Percentiles rank a stretch among this genome's conserved stretches.
These are phyloP conservation scores for Mimosa pudica DNA, from an alignment of 306 rosid species.

Conservation along the genomic window DNA sequence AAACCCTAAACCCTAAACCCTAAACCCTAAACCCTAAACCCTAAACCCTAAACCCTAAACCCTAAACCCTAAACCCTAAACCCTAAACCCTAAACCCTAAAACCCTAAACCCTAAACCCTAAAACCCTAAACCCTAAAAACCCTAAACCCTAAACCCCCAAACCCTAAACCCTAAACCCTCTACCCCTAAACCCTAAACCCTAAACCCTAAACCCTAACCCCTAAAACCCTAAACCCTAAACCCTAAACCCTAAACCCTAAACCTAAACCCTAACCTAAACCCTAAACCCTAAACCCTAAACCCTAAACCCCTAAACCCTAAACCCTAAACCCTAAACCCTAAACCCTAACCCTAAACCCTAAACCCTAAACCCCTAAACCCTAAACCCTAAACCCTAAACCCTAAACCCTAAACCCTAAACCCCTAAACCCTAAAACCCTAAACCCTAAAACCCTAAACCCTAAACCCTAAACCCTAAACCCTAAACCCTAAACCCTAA, in stretches of 20 bases:
- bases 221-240: constrained; percentile 30
- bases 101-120: no score
- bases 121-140: no score
- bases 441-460: no score
- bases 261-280: constrained; percentile 22
- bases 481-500: background rate
- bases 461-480: no score
- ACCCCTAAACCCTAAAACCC: no score
- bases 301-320: constrained; percentile 18
- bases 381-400: constrained; percentile 7
- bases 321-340: constrained; percentile 28
- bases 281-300: constrained; percentile 16
- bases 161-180: no score
- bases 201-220: constrained; percentile 9
- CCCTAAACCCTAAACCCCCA: no score
- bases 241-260: constrained; percentile 11
- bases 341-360: constrained; percentile 17
- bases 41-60: constrained; percentile 23
- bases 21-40: no score
- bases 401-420: no score
- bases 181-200: background rate
- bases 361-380: constrained; percentile 14
- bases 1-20: no score
- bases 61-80: constrained; percentile 28
- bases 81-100: constrained; percentile 20